phyloP scores from a whole-genome alignment of 2,329 filamentous ascomycete species.

The Rhynchosporium agropyri region DNA sequence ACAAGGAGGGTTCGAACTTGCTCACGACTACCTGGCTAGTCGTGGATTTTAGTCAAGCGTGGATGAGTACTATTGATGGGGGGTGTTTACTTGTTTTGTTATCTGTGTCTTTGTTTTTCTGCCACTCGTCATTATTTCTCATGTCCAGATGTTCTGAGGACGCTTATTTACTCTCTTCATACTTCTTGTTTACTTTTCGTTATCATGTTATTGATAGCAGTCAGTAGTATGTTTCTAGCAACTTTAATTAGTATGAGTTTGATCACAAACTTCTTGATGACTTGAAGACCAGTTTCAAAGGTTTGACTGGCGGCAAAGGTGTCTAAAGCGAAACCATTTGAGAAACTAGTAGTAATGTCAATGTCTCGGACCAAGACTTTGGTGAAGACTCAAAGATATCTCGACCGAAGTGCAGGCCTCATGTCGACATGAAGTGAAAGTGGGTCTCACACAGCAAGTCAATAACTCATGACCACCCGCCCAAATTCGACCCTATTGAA shows the following conservation, averaged over 20 bases:
- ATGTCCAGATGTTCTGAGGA: background rate
- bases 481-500: no score
- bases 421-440: no score
- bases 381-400: no score
- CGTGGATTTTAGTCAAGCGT: slow-evolving; percentile 21
- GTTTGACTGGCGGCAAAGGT: no score
- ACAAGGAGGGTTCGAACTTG: slow-evolving; percentile 20
- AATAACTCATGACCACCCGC: no score
- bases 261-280: background rate
- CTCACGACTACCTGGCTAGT: slow-evolving; percentile 23
- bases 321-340: no score
- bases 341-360: no score
- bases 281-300: no score
- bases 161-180: slow-evolving; percentile 1
- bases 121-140: slow-evolving; percentile 3
- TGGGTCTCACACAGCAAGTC: no score
- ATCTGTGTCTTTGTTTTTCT: background rate
- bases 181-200: slow-evolving; percentile 3
- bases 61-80: background rate
- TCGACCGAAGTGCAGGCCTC: no score
- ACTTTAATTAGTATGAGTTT: background rate
- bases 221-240: background rate
- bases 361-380: no score
- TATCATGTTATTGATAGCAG: slow-evolving; percentile 1
- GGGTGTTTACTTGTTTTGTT: background rate